Conservation (phyloP, 768 basidiomycete genomes). For the Obba rivulosa region DNA sequence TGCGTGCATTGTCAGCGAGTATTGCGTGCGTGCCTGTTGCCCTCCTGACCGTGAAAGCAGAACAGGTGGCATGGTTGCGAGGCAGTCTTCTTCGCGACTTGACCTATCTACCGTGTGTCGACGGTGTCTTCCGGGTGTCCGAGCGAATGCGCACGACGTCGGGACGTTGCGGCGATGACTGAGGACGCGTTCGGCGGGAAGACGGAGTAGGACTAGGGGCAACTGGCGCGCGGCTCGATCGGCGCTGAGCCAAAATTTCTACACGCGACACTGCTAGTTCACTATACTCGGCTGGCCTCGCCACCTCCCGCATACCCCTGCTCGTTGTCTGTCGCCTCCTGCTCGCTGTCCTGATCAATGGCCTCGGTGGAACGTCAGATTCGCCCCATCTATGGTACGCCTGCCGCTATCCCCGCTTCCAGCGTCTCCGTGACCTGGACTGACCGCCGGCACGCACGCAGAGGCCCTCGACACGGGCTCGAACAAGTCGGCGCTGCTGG, state of each 20-base stretch:
- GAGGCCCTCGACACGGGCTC: conserved; percentile 85
- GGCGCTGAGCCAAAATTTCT: conserved; percentile 12
- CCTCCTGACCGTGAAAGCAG: conserved; percentile 46
- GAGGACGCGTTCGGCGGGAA: conserved; percentile 6
- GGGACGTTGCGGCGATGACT: conserved; percentile 9
- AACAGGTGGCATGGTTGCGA: conserved; percentile 37
- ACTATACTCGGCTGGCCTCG: neutral
- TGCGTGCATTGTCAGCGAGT: conserved; percentile 21
- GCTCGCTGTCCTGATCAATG: conserved; percentile 23
- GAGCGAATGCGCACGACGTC: conserved; percentile 1
- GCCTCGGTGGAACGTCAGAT: conserved; percentile 75
- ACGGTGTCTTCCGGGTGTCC: no score
- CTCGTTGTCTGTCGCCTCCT: neutral
- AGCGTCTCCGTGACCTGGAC: neutral
- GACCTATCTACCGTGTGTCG: no score
- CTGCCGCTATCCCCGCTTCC: neutral
- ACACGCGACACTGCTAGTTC: conserved; percentile 10
- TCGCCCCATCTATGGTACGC: conserved; percentile 77
- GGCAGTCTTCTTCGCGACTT: conserved; percentile 4
- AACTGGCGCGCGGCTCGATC: no score
- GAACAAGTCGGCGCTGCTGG: conserved; percentile 79
- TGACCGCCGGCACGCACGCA: conserved; percentile 23
- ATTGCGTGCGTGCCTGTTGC: neutral
- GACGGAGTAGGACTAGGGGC: no score
- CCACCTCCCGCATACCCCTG: neutral